Percentiles rank a stretch among this genome's conserved stretches.
Conservation (phyloP, 1,139 yeast species). For the Blastobotrys persicus region DNA sequence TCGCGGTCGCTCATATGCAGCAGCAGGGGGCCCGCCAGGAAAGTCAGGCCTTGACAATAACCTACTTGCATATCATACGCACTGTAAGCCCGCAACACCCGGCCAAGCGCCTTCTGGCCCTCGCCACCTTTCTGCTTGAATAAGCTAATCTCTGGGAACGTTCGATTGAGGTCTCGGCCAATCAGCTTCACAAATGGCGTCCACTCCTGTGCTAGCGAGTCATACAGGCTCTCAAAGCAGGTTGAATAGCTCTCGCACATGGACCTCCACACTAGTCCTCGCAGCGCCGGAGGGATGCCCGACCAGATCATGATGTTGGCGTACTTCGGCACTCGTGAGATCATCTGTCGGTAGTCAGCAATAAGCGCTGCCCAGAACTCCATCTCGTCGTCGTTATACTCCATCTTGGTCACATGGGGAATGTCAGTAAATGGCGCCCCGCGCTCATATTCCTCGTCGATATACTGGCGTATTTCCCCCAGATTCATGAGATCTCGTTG, state of each 20-base stretch:
- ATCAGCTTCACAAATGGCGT: constrained; percentile 53
- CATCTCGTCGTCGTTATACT: constrained; percentile 32
- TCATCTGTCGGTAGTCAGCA: constrained; percentile 36
- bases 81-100: constrained; percentile 62
- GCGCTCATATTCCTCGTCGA: constrained; percentile 13
- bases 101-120: constrained; percentile 49
- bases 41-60: constrained; percentile 68
- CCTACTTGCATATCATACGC: constrained; percentile 69
- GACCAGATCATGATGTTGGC: constrained; percentile 35
- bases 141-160: constrained; percentile 57
- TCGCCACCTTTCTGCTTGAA: constrained; percentile 49
- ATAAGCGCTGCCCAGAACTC: constrained; percentile 39
- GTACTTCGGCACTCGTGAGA: constrained; percentile 35
- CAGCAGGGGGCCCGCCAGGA: constrained; percentile 61
- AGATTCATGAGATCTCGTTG: constrained; percentile 14
- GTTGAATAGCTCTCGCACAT: constrained; percentile 37
- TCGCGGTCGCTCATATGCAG: constrained; percentile 49
- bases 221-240: constrained; percentile 40
- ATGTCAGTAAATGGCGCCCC: constrained; percentile 28
- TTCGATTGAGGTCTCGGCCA: constrained; percentile 58
- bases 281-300: constrained; percentile 41
- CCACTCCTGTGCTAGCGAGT: constrained; percentile 42
- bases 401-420: constrained; percentile 24
- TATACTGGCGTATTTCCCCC: constrained; percentile 16
- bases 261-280: constrained; percentile 41